Conservation (phyloP, 2,329 filamentous ascomycete species). For the Erysiphe neolycopersici region DNA sequence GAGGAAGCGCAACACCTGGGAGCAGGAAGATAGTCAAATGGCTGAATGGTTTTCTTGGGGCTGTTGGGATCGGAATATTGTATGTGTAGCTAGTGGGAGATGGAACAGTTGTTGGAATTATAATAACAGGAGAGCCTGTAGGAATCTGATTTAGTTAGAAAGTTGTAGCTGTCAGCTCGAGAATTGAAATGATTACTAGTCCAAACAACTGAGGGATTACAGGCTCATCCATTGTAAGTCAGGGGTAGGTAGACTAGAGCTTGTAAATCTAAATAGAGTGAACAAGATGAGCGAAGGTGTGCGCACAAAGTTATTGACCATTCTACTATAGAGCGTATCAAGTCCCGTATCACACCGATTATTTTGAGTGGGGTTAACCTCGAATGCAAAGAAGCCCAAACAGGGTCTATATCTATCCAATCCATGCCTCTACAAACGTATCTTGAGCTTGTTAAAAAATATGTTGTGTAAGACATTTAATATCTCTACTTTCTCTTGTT, state of each 20-base stretch:
- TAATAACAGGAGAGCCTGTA: conserved; percentile 30
- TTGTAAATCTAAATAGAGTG: background rate
- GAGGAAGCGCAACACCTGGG: conserved; percentile 43
- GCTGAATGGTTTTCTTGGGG: conserved; percentile 27
- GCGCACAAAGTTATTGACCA: too few relatives aligned
- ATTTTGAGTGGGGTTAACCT: too few relatives aligned
- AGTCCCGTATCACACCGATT: too few relatives aligned
- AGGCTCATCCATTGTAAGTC: conserved; percentile 2
- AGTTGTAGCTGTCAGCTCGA: background rate
- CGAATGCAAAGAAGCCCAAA: too few relatives aligned
- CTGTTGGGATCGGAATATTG: conserved; percentile 18
- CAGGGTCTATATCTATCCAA: too few relatives aligned
- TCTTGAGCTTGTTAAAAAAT: conserved; percentile 25
- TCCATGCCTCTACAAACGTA: conserved; percentile 9
- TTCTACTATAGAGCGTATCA: too few relatives aligned
- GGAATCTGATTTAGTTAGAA: conserved; percentile 17
- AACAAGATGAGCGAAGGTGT: too few relatives aligned
- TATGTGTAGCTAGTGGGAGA: conserved; percentile 30
- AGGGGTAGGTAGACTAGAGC: background rate
- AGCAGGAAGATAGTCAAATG: conserved; percentile 79
- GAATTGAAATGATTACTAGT: conserved; percentile 2
- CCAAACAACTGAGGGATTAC: conserved; percentile 11
- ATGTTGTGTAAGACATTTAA: conserved; percentile 22
- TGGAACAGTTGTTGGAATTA: conserved; percentile 24
- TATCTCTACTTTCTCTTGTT: background rate